Percentiles rank a stretch among this genome's conserved stretches.
These are phyloP conservation scores for Pseudocercospora vitis DNA, from an alignment of 2,329 filamentous ascomycete species.

Conservation along the genomic window DNA sequence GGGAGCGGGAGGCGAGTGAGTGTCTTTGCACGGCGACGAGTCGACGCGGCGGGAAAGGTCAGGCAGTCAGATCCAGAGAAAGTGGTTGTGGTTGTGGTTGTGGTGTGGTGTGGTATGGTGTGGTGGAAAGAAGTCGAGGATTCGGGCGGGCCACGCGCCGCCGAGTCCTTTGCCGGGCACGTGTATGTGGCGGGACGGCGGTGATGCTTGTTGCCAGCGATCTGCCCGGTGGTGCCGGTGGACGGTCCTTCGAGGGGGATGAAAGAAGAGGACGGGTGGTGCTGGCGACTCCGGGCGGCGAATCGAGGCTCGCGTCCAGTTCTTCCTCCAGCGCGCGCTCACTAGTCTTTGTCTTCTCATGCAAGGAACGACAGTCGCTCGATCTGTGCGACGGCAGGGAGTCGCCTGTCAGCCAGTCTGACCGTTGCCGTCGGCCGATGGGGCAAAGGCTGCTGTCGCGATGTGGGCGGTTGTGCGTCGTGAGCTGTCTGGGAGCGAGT, in stretches of 20 bases:
- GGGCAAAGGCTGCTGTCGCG: neutral
- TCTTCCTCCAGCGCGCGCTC: too few species aligned
- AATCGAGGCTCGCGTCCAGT: neutral
- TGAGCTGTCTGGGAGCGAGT: neutral
- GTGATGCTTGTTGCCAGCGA: neutral
- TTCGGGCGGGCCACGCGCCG: conserved; percentile 18
- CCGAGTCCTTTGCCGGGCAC: conserved; percentile 6
- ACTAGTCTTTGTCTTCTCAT: conserved; percentile 9
- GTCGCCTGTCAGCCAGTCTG: neutral
- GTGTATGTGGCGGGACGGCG: conserved; percentile 11
- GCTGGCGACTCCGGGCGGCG: neutral
- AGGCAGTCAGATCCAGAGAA: conserved; percentile 2
- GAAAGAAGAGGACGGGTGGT: too few species aligned
- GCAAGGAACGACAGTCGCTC: conserved; percentile 9
- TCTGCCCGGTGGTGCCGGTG: neutral
- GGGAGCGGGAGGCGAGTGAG: conserved; percentile 4
- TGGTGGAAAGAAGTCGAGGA: neutral
- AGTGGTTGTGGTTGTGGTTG: neutral
- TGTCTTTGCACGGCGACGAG: conserved; percentile 7
- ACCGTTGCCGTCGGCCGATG: neutral
- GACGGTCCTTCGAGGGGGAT: neutral
- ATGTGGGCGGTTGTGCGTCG: neutral
- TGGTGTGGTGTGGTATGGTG: neutral
- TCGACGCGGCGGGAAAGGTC: conserved; percentile 12
- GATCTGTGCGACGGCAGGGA: conserved; percentile 10